These are phyloP conservation scores for Salix arbutifolia DNA, from an alignment of 345 rosid species.

Conservation along the genomic window DNA sequence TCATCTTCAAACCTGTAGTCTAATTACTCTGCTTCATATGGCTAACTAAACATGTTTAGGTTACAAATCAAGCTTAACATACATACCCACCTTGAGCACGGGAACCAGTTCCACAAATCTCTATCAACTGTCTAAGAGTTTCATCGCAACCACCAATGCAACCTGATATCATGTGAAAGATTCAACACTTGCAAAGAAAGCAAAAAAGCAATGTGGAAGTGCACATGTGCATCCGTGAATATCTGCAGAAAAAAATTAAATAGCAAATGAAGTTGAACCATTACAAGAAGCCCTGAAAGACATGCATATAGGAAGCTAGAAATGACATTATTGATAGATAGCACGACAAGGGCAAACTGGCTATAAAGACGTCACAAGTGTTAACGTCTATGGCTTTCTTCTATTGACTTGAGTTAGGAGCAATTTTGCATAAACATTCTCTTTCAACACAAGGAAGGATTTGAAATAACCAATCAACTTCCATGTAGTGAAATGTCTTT, in stretches of 20 bases:
- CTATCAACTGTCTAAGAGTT: slow-evolving; percentile 65
- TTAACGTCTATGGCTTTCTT: not conserved
- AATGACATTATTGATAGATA: too few species aligned
- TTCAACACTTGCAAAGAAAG: not conserved
- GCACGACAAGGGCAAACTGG: too few species aligned
- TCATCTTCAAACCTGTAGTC: too few species aligned
- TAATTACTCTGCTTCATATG: too few species aligned
- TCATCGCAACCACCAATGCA: slow-evolving; percentile 95
- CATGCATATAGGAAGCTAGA: too few species aligned
- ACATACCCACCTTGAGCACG: slow-evolving; percentile 66
- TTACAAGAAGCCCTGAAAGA: too few species aligned
- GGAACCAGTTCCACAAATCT: slow-evolving; percentile 92
- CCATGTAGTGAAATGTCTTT: not conserved
- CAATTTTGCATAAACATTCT: not conserved
- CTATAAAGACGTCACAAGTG: too few species aligned
- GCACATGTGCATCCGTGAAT: not conserved
- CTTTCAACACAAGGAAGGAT: not conserved
- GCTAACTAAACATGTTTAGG: too few species aligned
- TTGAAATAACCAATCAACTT: not conserved
- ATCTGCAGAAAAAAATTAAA: not conserved
- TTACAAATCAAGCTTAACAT: not conserved
- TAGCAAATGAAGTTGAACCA: too few species aligned
- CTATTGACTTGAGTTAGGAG: not conserved
- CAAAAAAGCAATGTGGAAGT: not conserved
- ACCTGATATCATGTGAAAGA: slow-evolving; percentile 44